Base-by-base conservation (phyloP, 371 early-diverging fungal species). In the Mucor sp. region DNA sequence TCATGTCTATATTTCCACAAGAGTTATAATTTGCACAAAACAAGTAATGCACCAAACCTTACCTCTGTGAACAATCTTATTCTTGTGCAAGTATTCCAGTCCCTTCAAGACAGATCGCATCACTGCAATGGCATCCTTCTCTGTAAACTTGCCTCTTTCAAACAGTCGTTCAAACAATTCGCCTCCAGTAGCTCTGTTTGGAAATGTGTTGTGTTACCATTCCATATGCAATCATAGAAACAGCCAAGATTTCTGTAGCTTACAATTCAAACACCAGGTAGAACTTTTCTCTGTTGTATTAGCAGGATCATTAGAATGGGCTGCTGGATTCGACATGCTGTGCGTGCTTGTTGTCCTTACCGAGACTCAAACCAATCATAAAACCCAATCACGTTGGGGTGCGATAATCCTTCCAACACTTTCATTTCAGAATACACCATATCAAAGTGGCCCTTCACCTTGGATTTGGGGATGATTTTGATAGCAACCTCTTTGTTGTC, bases 151-250 rank as follows among this genome's bases (percentile, higher is more conserved):
- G 4, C 96, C 97, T 32, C 88, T 86, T 37, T 90, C 88, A 68
- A 91, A 84, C 53, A 97, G 90, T 58, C 91, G 87, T 56, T 95
- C 93, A 77, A 97, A 96, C 57, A 97, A 82, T 77, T 96, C 96
- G 35, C 96, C 96, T 39, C 96, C 97, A 48, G 88, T 86, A 28
- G 89, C 91, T 21, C 87, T 89, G 67, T 53, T 27, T 23, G 39
- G 33, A 4, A 14, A 27, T 25, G 27, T 8, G 5, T n/a, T 59
- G 30, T 21, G 27, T 48, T 32, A 47, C 41, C 30, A 33, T 28
- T 57, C 19, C 12, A 37, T 27, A 23, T 47, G 23, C 35, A 53
- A 53, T 50, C 7, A 9, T 27, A 41, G 28, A 35, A 58, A 58
- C 32, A 27, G 4, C 28, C 37, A 55, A 39, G 21, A 28, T 2